These are phyloP conservation scores for Trichosporon sp. DNA, from an alignment of 1,284 basidiomycete species.

Conservation along the genomic window DNA sequence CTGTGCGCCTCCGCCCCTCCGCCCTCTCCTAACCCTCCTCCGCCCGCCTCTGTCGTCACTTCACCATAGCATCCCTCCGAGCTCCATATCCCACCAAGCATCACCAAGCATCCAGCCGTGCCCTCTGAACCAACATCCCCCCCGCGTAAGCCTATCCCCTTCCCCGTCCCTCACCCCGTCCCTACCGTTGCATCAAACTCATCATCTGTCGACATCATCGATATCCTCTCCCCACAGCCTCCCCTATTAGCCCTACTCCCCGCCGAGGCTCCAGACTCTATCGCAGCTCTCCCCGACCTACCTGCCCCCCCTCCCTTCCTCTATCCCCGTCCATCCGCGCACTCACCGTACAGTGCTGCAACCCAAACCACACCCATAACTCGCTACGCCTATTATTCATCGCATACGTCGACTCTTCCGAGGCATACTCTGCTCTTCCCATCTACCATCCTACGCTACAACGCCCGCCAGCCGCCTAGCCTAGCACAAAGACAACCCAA, in stretches of 20 bases:
- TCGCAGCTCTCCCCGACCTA: background rate
- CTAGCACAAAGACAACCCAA: background rate
- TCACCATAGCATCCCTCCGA: too few species aligned
- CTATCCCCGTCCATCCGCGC: background rate
- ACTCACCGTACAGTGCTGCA: background rate
- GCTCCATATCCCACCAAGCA: too few species aligned
- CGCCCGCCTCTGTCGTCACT: too few species aligned
- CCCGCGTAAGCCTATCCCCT: background rate
- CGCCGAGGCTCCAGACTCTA: background rate
- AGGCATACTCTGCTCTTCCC: background rate
- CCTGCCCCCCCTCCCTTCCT: background rate
- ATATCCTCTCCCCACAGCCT: background rate
- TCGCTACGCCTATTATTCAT: background rate
- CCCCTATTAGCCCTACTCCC: too few species aligned
- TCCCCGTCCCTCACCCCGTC: background rate
- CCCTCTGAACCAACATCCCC: background rate
- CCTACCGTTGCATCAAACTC: background rate
- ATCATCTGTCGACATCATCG: slow-evolving; percentile 2
- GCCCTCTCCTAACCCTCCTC: too few species aligned
- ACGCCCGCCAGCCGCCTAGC: slow-evolving; percentile 14
- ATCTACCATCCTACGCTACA: background rate
- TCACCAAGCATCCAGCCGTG: too few species aligned
- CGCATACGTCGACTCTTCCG: slow-evolving; percentile 2
- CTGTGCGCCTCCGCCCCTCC: too few species aligned
- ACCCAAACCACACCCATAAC: background rate